A percentile compares a stretch with the other conserved stretches of the same genome.
These are phyloP conservation scores for Leccinellum albellum DNA, from an alignment of 768 basidiomycete genomes.

Conservation along the genomic window DNA sequence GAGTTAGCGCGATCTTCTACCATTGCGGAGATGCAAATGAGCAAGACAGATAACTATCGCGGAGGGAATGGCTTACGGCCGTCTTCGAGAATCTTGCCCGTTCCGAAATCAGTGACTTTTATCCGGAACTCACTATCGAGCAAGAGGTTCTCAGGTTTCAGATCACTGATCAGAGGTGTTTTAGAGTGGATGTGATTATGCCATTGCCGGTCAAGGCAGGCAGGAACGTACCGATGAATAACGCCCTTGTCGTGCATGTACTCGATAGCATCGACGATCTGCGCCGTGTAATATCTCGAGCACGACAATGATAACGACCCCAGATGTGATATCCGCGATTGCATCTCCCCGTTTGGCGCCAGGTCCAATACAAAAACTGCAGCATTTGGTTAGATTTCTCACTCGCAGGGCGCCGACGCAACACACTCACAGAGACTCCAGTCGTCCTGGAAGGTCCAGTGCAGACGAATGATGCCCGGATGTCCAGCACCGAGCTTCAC, in stretches of 20 bases:
- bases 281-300: conserved; percentile 82
- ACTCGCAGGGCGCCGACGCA: not conserved
- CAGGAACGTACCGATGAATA: conserved; percentile 64
- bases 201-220: conserved; percentile 1
- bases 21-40: conserved; percentile 16
- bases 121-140: conserved; percentile 84
- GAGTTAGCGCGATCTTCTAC: conserved; percentile 57
- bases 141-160: conserved; percentile 86
- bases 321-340: conserved; percentile 62
- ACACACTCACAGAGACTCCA: conserved; percentile 71
- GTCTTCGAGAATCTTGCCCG: conserved; percentile 69
- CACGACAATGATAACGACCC: conserved; percentile 85
- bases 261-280: conserved; percentile 81
- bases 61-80: conserved; percentile 39
- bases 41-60: not conserved
- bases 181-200: conserved; percentile 8
- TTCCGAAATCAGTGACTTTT: conserved; percentile 97
- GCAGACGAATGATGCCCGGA: conserved; percentile 77
- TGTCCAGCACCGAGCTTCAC: conserved; percentile 62
- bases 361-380: conserved; percentile 79
- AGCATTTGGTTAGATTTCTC: conserved; percentile 5
- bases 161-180: conserved; percentile 42
- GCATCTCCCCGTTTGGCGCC: conserved; percentile 74
- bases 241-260: conserved; percentile 91
- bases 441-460: conserved; percentile 83